phyloP scores from a whole-genome alignment of 73 alveolate species.

The Uronychia binucleata region DNA sequence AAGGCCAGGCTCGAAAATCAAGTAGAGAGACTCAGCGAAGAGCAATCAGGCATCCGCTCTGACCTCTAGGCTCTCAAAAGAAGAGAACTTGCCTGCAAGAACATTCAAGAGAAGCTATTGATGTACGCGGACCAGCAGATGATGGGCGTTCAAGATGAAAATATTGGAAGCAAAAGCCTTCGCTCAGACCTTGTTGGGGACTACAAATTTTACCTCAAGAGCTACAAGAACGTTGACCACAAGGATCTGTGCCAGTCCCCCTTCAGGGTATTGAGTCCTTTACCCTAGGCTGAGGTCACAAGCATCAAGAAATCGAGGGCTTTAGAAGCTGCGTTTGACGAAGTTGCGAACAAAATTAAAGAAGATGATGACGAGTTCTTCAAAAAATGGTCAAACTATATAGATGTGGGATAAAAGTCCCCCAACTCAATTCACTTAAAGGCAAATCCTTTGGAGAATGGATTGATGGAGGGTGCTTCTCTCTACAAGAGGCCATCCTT shows the following conservation, averaged over 20 bases:
- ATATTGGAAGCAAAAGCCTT: background rate
- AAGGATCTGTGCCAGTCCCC: background rate
- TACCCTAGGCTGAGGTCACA: background rate
- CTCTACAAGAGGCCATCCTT: background rate
- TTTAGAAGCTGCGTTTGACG: background rate
- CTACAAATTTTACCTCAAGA: background rate
- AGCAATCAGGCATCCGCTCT: background rate
- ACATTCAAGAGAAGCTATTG: background rate
- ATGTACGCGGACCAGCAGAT: background rate
- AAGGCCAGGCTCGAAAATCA: background rate
- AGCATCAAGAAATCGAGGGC: background rate
- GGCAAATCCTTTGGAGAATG: background rate
- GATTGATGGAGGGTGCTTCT: background rate
- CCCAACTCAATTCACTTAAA: background rate
- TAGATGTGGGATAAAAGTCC: background rate
- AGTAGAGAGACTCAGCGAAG: background rate
- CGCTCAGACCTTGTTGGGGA: background rate
- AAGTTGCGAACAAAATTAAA: background rate
- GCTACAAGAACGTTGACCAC: background rate
- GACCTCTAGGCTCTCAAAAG: background rate
- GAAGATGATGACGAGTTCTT: background rate
- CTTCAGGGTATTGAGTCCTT: background rate
- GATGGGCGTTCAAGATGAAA: background rate
- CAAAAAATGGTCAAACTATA: background rate
- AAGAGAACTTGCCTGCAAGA: background rate